Evolutionary conservation across 192 early-diverging fungal genomes (phyloP).

Genomic region (Thamnidium elegans): DNA sequence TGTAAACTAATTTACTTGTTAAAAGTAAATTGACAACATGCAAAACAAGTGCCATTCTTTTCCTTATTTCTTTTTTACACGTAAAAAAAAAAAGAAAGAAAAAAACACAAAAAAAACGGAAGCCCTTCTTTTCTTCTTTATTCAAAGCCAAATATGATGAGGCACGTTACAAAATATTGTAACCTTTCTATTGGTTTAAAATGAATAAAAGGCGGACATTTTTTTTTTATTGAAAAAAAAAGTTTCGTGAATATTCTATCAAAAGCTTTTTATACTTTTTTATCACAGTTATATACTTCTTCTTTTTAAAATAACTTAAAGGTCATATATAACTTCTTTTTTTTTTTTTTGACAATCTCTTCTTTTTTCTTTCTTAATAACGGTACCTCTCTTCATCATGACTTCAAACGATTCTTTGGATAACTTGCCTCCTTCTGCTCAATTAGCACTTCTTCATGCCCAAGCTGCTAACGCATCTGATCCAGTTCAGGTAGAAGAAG

Average conservation of each 20-base stretch:
- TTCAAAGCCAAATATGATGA: neutral
- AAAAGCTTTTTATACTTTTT: no score
- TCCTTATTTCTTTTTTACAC: neutral
- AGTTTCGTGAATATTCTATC: no score
- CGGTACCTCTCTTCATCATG: constrained; percentile 2
- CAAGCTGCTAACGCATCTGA: constrained; percentile 22
- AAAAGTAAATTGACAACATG: constrained; percentile 4
- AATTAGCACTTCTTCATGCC: constrained; percentile 37
- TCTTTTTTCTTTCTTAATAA: no score
- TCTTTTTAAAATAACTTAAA: neutral
- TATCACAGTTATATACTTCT: neutral
- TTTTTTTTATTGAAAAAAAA: constrained; percentile 1
- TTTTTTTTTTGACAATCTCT: neutral
- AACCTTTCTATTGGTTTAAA: no score
- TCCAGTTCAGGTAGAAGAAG: constrained; percentile 7
- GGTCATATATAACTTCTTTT: neutral
- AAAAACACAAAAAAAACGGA: neutral
- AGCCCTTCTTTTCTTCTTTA: neutral
- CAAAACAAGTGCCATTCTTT: neutral
- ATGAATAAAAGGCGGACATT: neutral
- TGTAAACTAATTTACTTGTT: neutral
- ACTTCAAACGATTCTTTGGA: constrained; percentile 18
- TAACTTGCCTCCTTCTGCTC: constrained; percentile 35
- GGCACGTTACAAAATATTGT: no score
- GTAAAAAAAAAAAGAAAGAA: constrained; percentile 9